Base-by-base conservation (phyloP, 805 yeast genomes). In the Cephaloascus fragrans region DNA sequence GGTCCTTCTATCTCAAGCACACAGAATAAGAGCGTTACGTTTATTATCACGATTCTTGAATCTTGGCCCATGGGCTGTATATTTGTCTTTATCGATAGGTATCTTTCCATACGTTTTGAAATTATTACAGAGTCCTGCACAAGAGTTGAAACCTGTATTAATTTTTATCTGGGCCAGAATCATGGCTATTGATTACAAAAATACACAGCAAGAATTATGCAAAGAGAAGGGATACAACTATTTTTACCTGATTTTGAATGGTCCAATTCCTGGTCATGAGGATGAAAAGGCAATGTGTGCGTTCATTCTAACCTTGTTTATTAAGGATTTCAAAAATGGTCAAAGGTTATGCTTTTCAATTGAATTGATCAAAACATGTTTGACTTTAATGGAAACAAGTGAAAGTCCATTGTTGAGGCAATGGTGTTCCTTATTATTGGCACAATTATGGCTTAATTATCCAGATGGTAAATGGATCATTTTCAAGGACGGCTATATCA, bases 131-230 rank as follows among this genome's bases (percentile, higher is more conserved):
- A 81, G 94, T 43, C 97, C 97, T 0, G 96, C 97, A 0, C 94
- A 86, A 19, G 97, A 93, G 52, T 67, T 93, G 42, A 88, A 88
- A 51, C 97, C 97, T 0, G 95, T 90, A 3, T 62, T 93, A 41
- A 93, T 93, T 2, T 93, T 90, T 51, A 93, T 93, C 39, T 93
- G 98, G 98, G 96, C 97, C 1, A 71, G 97, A 47, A 87, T 93
- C 18, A 87, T 93, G 93, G 89, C 97, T 3, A 94, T 93, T 18
- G 97, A 90, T 58, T 82, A 83, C 55, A 74, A 77, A 46, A 82
- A 83, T 51, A 86, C 96, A 3, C 98, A 93, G 56, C 88, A 82
- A 45, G 98, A 93, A 52, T 70, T 93, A 23, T 75, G 93, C 46
- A 89, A 89, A 50, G 97, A 90, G 52, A 83, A 82, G 51, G 96